These are phyloP conservation scores for Fusarium chlamydosporum DNA, from an alignment of 2,329 filamentous ascomycete species.

Conservation along the genomic window DNA sequence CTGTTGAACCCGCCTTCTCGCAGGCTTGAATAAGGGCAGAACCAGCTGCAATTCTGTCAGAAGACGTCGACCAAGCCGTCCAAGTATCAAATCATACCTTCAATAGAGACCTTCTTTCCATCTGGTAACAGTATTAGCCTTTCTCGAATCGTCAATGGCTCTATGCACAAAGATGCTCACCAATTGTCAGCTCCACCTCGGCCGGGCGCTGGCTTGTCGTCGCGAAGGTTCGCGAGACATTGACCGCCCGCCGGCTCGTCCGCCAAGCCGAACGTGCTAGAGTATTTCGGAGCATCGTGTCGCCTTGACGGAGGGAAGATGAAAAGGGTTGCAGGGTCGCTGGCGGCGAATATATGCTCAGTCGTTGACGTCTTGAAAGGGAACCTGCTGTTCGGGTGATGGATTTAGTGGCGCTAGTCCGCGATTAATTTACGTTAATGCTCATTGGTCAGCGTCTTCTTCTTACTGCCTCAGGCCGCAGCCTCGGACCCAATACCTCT, in stretches of 20 bases:
- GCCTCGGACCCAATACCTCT: conserved; percentile 19
- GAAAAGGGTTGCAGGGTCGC: conserved; percentile 56
- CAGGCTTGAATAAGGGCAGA: conserved; percentile 98
- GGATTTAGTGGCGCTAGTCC: conserved; percentile 59
- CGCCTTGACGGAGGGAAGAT: conserved; percentile 67
- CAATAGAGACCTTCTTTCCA: conserved; percentile 97
- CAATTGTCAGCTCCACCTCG: conserved; percentile 97
- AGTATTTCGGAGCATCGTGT: conserved; percentile 77
- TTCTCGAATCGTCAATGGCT: conserved; percentile 51
- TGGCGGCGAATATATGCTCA: conserved; percentile 57
- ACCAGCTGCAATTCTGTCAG: conserved; percentile 76
- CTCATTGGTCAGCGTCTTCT: conserved; percentile 57
- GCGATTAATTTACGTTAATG: conserved; percentile 61
- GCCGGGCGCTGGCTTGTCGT: conserved; percentile 83
- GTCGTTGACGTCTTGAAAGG: conserved; percentile 59
- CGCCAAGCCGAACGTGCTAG: conserved; percentile 78
- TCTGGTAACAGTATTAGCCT: conserved; percentile 69
- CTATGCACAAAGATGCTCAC: conserved; percentile 62
- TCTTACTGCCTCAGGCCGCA: conserved; percentile 58
- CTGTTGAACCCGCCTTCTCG: conserved; percentile 92
- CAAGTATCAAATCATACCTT: conserved; percentile 73
- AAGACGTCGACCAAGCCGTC: conserved; percentile 37
- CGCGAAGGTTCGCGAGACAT: conserved; percentile 83
- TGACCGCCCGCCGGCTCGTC: conserved; percentile 70
- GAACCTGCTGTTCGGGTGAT: conserved; percentile 57